Percentiles rank a stretch among this genome's conserved stretches.
Evolutionary conservation across 202 grass and related monocot genomes (phyloP).

Genomic region (Elaeis oleifera): DNA sequence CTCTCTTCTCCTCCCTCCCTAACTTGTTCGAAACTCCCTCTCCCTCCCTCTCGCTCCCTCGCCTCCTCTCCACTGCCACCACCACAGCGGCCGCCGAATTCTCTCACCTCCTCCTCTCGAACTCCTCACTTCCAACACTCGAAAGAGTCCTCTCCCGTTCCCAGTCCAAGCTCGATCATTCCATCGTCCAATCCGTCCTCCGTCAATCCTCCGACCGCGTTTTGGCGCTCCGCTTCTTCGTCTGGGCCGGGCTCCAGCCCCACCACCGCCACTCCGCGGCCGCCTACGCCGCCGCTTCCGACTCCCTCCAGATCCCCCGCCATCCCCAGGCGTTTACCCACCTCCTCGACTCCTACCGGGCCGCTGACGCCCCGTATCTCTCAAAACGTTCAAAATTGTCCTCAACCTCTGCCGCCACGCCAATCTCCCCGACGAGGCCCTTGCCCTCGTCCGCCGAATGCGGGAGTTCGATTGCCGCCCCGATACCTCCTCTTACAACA

Average conservation of each 20-base stretch:
- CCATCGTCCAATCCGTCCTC: constrained; percentile 33
- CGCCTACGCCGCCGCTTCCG: constrained; percentile 33
- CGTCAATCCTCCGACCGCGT: constrained; percentile 27
- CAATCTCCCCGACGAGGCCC: constrained; percentile 26
- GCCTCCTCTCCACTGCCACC: constrained; percentile 31
- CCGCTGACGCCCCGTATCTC: constrained; percentile 28
- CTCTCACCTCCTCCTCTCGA: constrained; percentile 10
- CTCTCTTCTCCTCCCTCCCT: background rate
- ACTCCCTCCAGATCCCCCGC: constrained; percentile 30
- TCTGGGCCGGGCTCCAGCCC: constrained; percentile 29
- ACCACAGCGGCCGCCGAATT: constrained; percentile 1
- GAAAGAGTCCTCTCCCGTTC: constrained; percentile 27
- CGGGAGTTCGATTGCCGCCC: constrained; percentile 21
- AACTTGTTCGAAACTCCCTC: background rate
- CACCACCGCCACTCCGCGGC: constrained; percentile 21
- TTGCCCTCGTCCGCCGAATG: constrained; percentile 54
- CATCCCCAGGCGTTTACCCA: constrained; percentile 29
- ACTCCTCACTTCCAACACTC: constrained; percentile 4
- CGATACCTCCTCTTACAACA: constrained; percentile 19
- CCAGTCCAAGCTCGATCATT: constrained; percentile 6
- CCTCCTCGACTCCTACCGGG: constrained; percentile 26
- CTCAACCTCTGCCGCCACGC: constrained; percentile 36
- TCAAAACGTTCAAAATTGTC: constrained; percentile 44
- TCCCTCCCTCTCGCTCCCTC: constrained; percentile 21
- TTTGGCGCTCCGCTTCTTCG: constrained; percentile 45